phyloP scores from a whole-genome alignment of 441 rosid genomes.

The Populus tomentosa region DNA sequence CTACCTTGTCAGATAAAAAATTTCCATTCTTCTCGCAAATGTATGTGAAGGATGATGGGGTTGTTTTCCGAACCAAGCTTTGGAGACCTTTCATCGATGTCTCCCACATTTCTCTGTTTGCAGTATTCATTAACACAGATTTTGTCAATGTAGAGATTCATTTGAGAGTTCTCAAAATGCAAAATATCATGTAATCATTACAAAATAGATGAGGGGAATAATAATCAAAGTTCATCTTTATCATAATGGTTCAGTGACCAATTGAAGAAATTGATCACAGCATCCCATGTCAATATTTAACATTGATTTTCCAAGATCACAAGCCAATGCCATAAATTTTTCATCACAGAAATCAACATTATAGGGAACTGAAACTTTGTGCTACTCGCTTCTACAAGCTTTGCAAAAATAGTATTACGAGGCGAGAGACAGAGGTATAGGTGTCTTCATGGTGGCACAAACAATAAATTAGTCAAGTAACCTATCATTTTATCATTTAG shows the following conservation, averaged over 20 bases:
- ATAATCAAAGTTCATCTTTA: neutral
- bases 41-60: conserved; percentile 86
- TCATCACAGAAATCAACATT: neutral
- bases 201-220: neutral
- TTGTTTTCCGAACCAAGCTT: conserved; percentile 73
- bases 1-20: conserved; percentile 67
- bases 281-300: neutral
- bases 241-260: neutral
- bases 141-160: conserved; percentile 6
- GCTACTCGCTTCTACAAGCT: neutral
- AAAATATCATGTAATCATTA: neutral
- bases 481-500: neutral
- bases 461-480: neutral
- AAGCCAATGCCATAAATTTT: neutral
- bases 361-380: neutral
- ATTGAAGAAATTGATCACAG: neutral
- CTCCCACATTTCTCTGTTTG: conserved; percentile 95
- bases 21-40: conserved; percentile 84
- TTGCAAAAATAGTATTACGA: too few species aligned
- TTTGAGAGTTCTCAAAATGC: neutral
- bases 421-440: neutral
- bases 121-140: conserved; percentile 23
- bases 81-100: conserved; percentile 91
- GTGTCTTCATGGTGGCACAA: neutral
- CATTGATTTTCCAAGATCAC: neutral